Base-by-base conservation (phyloP, 192 early-diverging fungal species). In the Rhizophagus clarus region DNA sequence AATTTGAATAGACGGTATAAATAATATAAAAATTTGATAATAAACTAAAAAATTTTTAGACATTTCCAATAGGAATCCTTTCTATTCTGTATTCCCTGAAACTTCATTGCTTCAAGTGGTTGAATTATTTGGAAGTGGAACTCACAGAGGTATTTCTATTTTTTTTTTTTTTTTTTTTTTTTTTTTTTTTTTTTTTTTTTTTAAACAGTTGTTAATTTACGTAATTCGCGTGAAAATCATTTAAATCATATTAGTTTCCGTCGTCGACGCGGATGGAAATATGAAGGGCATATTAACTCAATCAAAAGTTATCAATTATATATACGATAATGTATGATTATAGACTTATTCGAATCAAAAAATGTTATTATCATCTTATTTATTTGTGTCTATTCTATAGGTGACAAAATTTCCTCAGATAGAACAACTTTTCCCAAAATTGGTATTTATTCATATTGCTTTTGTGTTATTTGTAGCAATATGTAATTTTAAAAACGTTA, bases 251-350 rank as follows among this genome's bases (percentile, higher is more conserved):
- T 76, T 82, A 90, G 93, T 96, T 24, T 92, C 92, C 0, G 92
- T 96, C 3, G 88, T 94, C 87, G 83, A 91, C 76, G 82, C 84
- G 22, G 82, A 90, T 62, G 87, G 84, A n/a, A 69, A 83, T 17
- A 88, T 96, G 72, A 88, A 88, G 69, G 93, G 95, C 0, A 95
- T 95, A 56, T 63, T 95, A 31, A 94, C 95, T 56, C 94, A 96
- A 79, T 92, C 93, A 0, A 87, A 88, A 4, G 90, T 93, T 0
- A 81, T 94, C 9, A 84, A 89, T 62, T 93, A 89, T 74, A 84
- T 96, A 32, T 92, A 92, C 81, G 85, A 92, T 31, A 87, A 94
- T 81, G 87, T 88, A 84, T 74, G 24, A 51, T 60, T 17, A 22
- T 20, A 12, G 4, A 45, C 42, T 45, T 71, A 29, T 24, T 32